Evolutionary conservation across 257 asterid genomes (phyloP), one percentile per base, ranked within the genome.

Genomic region (Cordia subcordata): DNA sequence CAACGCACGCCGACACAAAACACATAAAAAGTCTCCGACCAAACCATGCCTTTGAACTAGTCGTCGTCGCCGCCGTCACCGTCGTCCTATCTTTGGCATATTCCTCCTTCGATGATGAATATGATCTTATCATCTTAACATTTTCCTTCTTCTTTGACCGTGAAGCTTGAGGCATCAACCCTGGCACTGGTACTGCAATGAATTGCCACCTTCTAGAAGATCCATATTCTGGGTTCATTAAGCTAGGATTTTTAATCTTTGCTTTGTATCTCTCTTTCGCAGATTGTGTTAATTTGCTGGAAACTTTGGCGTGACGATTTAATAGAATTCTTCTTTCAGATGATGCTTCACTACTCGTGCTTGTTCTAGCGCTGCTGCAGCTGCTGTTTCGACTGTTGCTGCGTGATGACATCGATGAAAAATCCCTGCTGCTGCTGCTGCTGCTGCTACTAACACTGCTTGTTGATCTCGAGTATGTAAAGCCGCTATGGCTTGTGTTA

Each of bases 321-420:
- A 61, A 16, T 38, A 66, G 8, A 33, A 64, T 71, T 42, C 72
- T 65, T 8, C 69, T 76, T 0, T 27, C 35, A 27, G 49, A 57
- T 0, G 61, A 62, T 52, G 65, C 83, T n/a, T n/a, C n/a, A n/a
- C n/a, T n/a, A 15, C 95, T 27, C 0, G 70, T 79, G 76, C 97
- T 88, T 5, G 88, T 83, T 49, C 96, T 82, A 13, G 94, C 82
- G 60, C 95, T 88, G 78, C 86, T 79, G 70, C 83, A 70, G 77
- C 78, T 63, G 42, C 86, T 79, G 65, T 74, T 86, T 8, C 79
- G 79, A 74, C 96, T 89, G 70, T 79, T 86, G 74, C 95, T 82
- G 8, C 95, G 85, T 0, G 95, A 90, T 9, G 92, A 82, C 81
- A 81, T 60, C 47, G 71, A 32, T 0, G 95, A 88, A n/a, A n/a